A percentile compares a stretch with the other conserved stretches of the same genome.
These are phyloP conservation scores for Trypanosoma mega DNA, from an alignment of 208 protist species.

Conservation along the genomic window DNA sequence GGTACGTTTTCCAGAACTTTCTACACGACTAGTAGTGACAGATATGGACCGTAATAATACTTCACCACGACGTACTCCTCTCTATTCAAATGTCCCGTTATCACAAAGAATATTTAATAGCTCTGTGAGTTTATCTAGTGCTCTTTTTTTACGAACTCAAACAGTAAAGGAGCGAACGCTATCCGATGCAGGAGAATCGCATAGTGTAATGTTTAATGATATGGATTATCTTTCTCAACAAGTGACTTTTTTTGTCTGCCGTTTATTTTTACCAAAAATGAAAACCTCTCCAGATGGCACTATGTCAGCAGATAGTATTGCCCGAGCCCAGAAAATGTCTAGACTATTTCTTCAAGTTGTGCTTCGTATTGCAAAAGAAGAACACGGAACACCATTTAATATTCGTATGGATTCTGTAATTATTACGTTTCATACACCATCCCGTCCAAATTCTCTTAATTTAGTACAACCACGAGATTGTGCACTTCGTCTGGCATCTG, in stretches of 20 bases:
- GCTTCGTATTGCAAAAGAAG: conserved; percentile 20
- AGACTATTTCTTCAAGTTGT: conserved; percentile 28
- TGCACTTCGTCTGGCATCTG: conserved; percentile 22
- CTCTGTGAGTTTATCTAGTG: too few relatives aligned
- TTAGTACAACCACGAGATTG: conserved; percentile 22
- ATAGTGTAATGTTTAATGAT: conserved; percentile 5
- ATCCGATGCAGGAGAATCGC: conserved; percentile 2
- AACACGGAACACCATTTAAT: conserved; percentile 30
- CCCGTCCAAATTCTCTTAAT: conserved; percentile 26
- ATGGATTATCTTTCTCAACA: conserved; percentile 14
- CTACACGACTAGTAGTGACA: too few relatives aligned
- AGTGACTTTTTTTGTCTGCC: conserved; percentile 36
- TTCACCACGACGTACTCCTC: too few relatives aligned
- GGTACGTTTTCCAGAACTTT: too few relatives aligned
- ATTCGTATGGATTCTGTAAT: conserved; percentile 37
- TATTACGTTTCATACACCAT: conserved; percentile 38
- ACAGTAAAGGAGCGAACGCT: conserved; percentile 2
- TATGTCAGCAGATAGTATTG: conserved; percentile 1
- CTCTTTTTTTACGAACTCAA: not conserved
- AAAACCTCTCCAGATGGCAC: conserved; percentile 1
- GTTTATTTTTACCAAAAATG: conserved; percentile 31
- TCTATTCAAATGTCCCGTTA: too few relatives aligned
- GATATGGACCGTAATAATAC: too few relatives aligned
- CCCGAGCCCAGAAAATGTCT: conserved; percentile 22
- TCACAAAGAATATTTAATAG: too few relatives aligned